Base-by-base conservation (phyloP, 257 asterid species). In the Fraxinus americana region DNA sequence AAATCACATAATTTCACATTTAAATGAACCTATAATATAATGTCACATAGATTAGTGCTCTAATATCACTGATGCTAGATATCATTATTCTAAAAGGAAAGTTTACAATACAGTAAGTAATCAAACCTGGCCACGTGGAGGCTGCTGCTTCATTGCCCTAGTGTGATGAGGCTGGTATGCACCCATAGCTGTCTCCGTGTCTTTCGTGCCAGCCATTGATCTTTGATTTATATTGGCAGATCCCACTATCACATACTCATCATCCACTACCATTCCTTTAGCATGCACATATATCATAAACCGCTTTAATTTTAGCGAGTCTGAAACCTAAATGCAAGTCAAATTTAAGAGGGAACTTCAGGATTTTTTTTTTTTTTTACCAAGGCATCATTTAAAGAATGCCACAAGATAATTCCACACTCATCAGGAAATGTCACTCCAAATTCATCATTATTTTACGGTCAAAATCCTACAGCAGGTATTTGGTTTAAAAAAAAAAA, bases 211-310 rank as follows among this genome's bases (percentile, higher is more conserved):
- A 68, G 97, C 98, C 96, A 92, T 87, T 10, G 98, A 94, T 86
- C 98, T 86, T 80, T 94, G 98, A 84, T 94, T 94, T 77, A 94
- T 88, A 85, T 92, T 94, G 78, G 98, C 98, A 29, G 98, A 94
- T 54, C 98, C 98, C 38, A 94, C 71, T 71, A 92, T 92, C 71
- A 92, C 87, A 75, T 94, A 94, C 83, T 92, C 97, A 39, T 94
- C 98, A 83, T 94, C 98, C 78, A 92, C 97, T 71, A 94, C 79
- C 98, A 94, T 94, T 80, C 97, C 98, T 83, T 94, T 94, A 61
- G 98, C 97, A 80, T 94, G 98, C 80, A 92, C 98, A 83, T 92
- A 94, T 77, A 94, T 90, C 98, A 94, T 94, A 85, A 92, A 94
- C 23, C 98, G 89, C 85, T 79, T 88, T 76, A 79, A 86, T 91